Evolutionary conservation across 2,329 filamentous ascomycete species (phyloP), one percentile per base, ranked within the genome.

Genomic region (Thelonectria discophora): DNA sequence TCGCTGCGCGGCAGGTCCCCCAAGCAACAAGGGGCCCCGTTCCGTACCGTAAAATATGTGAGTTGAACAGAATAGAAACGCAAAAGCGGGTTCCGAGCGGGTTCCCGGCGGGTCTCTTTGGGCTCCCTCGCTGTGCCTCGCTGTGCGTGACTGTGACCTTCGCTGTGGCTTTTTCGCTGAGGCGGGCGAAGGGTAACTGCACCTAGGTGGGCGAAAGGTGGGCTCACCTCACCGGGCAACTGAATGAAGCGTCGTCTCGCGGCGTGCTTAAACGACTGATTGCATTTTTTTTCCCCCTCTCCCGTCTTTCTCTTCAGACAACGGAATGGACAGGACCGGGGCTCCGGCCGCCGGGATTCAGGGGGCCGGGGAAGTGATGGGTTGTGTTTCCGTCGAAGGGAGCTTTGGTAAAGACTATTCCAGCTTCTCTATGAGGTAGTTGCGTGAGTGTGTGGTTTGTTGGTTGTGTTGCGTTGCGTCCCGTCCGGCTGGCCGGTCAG

Each of bases 211-310:
- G 42, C 60, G 60, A 58, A 64, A 66, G 64, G 65, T 69, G 67
- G 68, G 67, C 58, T 60, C 47, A 60, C 58, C 66, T 70, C 68
- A 70, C 68, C 64, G 61, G 64, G 58, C 65, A 58, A 55, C 58
- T 58, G 55, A 54, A 45, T 9, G 49, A 48, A 57, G 51, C 27
- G 42, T 46, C 42, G 43, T 49, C 53, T 49, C 53, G 40, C 58
- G 62, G 62, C 58, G 54, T 40, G 12, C 45, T 52, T 56, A 34
- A 56, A 56, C 54, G 54, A 50, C 49, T 42, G 37, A 40, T 37
- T 60, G n/a, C n/a, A n/a, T n/a, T n/a, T n/a, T n/a, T n/a, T n/a
- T n/a, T n/a, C n/a, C n/a, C n/a, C n/a, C n/a, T n/a, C n/a, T n/a
- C n/a, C n/a, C 11, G 12, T 9, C 9, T 20, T 21, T 18, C 11